Evolutionary conservation across 108 stramenopile genomes (phyloP).

Genomic region (Mayamaea pseudoterrestris): DNA sequence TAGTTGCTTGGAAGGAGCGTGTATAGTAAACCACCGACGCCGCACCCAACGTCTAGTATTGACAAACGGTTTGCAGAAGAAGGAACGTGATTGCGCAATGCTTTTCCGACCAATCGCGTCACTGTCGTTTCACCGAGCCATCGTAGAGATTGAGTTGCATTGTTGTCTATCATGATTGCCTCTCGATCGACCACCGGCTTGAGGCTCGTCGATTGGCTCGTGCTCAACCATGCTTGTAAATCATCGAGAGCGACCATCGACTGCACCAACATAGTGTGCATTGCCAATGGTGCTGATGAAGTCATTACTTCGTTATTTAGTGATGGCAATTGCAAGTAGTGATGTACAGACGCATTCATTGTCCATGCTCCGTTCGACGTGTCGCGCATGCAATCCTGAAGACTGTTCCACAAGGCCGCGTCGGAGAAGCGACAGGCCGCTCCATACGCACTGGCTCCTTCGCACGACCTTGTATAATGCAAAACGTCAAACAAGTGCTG

Average conservation of each 20-base stretch:
- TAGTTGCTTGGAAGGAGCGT: slow-evolving; percentile 9
- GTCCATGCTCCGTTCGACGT: no score
- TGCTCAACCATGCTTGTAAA: not conserved
- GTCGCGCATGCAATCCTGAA: not conserved
- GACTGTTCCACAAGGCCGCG: slow-evolving; percentile 8
- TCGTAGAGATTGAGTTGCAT: not conserved
- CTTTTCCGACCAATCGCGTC: slow-evolving; percentile 13
- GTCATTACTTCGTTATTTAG: not conserved
- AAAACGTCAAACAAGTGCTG: slow-evolving; percentile 1
- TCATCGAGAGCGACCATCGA: slow-evolving; percentile 6
- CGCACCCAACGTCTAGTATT: slow-evolving; percentile 22
- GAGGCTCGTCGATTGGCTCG: not conserved
- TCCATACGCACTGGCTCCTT: not conserved
- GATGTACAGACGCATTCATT: not conserved
- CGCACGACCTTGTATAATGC: slow-evolving; percentile 6
- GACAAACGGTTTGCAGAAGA: not conserved
- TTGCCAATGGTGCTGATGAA: slow-evolving; percentile 9
- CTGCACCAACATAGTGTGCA: slow-evolving; percentile 9
- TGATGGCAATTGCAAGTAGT: not conserved
- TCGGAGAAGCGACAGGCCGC: slow-evolving; percentile 10
- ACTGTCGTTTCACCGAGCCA: slow-evolving; percentile 24
- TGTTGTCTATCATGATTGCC: not conserved
- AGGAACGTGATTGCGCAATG: slow-evolving; percentile 2
- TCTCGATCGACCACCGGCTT: not conserved
- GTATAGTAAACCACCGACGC: slow-evolving; percentile 20